Evolutionary conservation across 441 rosid genomes (phyloP), one percentile per base, ranked within the genome.

Genomic region (Populus hybrid): DNA sequence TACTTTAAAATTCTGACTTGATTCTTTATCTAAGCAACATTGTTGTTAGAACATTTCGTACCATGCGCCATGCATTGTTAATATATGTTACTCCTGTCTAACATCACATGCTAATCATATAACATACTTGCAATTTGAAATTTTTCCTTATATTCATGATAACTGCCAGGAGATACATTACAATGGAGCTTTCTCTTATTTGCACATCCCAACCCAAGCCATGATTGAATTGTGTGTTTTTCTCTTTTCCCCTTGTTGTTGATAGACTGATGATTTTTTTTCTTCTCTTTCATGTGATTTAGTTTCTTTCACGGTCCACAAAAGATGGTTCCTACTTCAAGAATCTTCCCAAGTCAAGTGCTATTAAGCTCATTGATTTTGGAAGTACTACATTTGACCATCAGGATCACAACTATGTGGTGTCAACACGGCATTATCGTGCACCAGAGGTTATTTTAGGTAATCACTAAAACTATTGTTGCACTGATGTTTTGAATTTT

Each of bases 381-480:
- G 98, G 99, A 69, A 95, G 99, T 81, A 95, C 98, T 70, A 87
- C 98, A 26, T 90, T 84, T 87, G 97, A 91, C 74, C 93, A 89
- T 81, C 95, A 90, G 81, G 93, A 89, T 89, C 99, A 95, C 83
- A 90, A 83, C 79, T 94, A 92, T 72, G 89, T 95, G 9, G 97
- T 95, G 74, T 95, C 98, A 79, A 95, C 99, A 11, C 82, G 97
- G 74, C 99, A 95, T 86, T 95, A 95, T 77, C 97, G 98, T 20
- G 99, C 99, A 10, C 99, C 98, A 10, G 97, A 95, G 84, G 95
- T 95, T 79, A 93, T 95, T 63, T 81, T 95, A 65, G 99, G 99
- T 93, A 84, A 85, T 78, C 35, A 28, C 36, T 69, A 38, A n/a
- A n/a, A 28, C 26, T 74, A 1, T 74, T 73, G 12, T 11, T 14